Evolutionary conservation across 1,284 basidiomycete genomes (phyloP).

Genomic region (Exsudoporus floridanus): DNA sequence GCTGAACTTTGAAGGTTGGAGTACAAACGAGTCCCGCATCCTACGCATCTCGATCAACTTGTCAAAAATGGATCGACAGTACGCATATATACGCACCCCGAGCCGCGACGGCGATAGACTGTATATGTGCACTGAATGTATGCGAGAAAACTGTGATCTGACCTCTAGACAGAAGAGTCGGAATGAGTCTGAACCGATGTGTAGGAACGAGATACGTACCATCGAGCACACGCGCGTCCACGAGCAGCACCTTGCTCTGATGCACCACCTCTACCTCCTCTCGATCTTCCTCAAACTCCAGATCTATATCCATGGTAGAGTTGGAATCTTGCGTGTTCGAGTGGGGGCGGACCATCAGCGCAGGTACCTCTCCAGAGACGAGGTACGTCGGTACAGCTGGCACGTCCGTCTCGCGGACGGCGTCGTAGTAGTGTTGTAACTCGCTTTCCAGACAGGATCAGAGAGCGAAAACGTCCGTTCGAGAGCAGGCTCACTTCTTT

Average conservation of each 20-base stretch:
- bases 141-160: conserved; percentile 47
- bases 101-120: conserved; percentile 62
- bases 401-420: conserved; percentile 39
- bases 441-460: conserved; percentile 43
- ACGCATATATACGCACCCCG: conserved; percentile 43
- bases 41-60: conserved; percentile 36
- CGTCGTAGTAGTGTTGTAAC: conserved; percentile 55
- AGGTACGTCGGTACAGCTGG: conserved; percentile 65
- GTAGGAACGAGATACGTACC: conserved; percentile 41
- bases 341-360: conserved; percentile 14
- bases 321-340: conserved; percentile 28
- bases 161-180: conserved; percentile 41
- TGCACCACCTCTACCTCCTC: conserved; percentile 36
- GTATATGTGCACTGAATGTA: conserved; percentile 61
- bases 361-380: conserved; percentile 51
- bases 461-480: background rate
- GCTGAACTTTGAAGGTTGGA: conserved; percentile 48
- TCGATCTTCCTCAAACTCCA: conserved; percentile 38
- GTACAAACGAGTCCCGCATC: conserved; percentile 59
- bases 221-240: conserved; percentile 58
- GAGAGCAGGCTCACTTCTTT: conserved; percentile 54
- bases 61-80: background rate
- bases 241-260: conserved; percentile 50
- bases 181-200: background rate
- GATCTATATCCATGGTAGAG: conserved; percentile 47